Evolutionary conservation across 164 flowering plant genomes (phyloP).

Genomic region (Stephania japonica): DNA sequence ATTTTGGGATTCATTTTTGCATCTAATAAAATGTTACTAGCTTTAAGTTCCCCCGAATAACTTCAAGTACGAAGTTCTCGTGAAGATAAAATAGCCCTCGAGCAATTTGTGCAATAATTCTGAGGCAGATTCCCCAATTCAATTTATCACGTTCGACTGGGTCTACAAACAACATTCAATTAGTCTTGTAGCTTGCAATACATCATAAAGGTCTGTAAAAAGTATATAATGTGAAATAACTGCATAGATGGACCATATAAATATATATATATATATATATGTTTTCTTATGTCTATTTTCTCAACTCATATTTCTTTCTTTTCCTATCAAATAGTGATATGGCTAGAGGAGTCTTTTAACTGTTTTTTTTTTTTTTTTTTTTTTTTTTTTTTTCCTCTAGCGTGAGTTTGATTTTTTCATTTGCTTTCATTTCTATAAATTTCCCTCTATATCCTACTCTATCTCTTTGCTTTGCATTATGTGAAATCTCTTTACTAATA

Average conservation of each 20-base stretch:
- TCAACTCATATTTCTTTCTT: too few relatives aligned
- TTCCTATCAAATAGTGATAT: too few relatives aligned
- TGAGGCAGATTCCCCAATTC: constrained; percentile 23
- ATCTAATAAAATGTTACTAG: constrained; percentile 22
- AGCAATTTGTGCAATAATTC: constrained; percentile 22
- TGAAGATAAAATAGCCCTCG: constrained; percentile 27
- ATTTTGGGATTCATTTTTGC: constrained; percentile 34
- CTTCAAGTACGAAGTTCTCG: constrained; percentile 20
- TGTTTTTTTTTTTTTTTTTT: too few relatives aligned
- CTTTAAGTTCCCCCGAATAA: constrained; percentile 28
- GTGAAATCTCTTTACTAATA: too few relatives aligned
- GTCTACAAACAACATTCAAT: constrained; percentile 7
- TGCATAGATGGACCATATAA: neutral
- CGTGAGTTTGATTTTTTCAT: too few relatives aligned
- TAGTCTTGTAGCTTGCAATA: neutral
- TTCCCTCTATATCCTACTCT: too few relatives aligned
- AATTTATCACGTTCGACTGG: constrained; percentile 1
- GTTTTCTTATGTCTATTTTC: too few relatives aligned
- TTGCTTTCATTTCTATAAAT: too few relatives aligned
- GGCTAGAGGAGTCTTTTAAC: too few relatives aligned
- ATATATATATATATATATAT: too few relatives aligned
- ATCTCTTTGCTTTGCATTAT: too few relatives aligned
- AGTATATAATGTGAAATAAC: neutral
- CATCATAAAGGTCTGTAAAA: neutral
- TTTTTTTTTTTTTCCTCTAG: too few relatives aligned